A percentile compares a stretch with the other conserved stretches of the same genome.
These are phyloP conservation scores for Talaromyces liani DNA, from an alignment of 495 filamentous ascomycete genomes.

Conservation along the genomic window DNA sequence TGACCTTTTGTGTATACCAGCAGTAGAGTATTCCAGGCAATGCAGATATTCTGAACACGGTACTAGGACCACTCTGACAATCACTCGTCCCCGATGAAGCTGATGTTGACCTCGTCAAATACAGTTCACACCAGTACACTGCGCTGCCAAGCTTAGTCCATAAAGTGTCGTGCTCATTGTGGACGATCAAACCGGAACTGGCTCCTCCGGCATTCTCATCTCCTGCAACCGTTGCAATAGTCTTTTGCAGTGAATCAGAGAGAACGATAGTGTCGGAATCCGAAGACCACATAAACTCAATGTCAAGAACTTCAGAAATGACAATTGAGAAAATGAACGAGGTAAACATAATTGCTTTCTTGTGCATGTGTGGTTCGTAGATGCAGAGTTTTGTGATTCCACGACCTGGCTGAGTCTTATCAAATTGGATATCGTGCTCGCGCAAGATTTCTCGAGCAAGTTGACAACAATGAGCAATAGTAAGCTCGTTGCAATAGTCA, in stretches of 20 bases:
- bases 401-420: constrained; percentile 5
- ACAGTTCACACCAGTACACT: constrained; percentile 27
- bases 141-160: constrained; percentile 22
- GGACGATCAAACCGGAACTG: constrained; percentile 22
- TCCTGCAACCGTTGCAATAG: constrained; percentile 22
- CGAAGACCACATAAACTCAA: constrained; percentile 28
- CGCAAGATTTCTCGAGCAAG: constrained; percentile 18
- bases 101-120: constrained; percentile 20
- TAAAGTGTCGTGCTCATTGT: constrained; percentile 21
- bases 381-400: constrained; percentile 19
- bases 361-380: constrained; percentile 25
- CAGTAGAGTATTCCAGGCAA: constrained; percentile 20
- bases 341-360: constrained; percentile 29
- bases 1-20: constrained; percentile 25
- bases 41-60: constrained; percentile 22
- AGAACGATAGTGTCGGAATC: constrained; percentile 27
- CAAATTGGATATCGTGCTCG: constrained; percentile 15
- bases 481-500: constrained; percentile 14
- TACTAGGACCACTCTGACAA: constrained; percentile 25
- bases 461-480: constrained; percentile 21
- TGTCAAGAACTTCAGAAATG: constrained; percentile 20
- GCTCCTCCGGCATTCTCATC: constrained; percentile 22
- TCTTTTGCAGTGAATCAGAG: constrained; percentile 18
- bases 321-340: constrained; percentile 26
- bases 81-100: constrained; percentile 21